Conservation (phyloP, 805 yeast species). For the Phaffomyces thermotolerans region DNA sequence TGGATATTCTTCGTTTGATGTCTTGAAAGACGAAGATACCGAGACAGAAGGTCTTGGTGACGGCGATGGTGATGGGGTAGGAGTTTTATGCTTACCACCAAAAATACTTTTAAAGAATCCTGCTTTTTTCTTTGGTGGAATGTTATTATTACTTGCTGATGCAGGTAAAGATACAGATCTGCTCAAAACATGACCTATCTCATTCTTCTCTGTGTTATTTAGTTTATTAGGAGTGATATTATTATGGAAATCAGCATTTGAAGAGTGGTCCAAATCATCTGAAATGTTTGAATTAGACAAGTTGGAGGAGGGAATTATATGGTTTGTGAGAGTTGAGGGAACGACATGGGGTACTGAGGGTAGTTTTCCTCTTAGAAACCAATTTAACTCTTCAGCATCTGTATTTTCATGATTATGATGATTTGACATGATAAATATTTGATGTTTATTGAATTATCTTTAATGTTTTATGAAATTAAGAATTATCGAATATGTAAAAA, state of each 20-base stretch:
- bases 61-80: conserved; percentile 5
- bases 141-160: conserved; percentile 6
- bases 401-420: too few relatives aligned
- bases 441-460: too few relatives aligned
- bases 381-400: conserved; percentile 34
- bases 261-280: neutral
- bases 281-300: too few relatives aligned
- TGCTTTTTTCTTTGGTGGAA: conserved; percentile 16
- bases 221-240: neutral
- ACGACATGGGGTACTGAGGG: conserved; percentile 3
- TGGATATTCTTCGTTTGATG: neutral
- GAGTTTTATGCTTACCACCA: conserved; percentile 18
- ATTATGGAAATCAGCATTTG: conserved; percentile 4
- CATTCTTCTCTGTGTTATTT: neutral
- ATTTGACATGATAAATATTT: too few relatives aligned
- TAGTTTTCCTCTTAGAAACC: conserved; percentile 37
- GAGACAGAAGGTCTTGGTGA: conserved; percentile 8
- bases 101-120: conserved; percentile 33
- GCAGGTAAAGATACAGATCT: conserved; percentile 28
- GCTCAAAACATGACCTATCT: conserved; percentile 14
- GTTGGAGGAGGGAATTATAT: too few relatives aligned
- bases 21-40: conserved; percentile 2
- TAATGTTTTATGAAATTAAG: too few relatives aligned
- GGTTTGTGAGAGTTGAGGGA: neutral
- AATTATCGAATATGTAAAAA: too few relatives aligned